Conservation (phyloP, 495 filamentous ascomycete species). For the Hyaloscypha finlandica region DNA sequence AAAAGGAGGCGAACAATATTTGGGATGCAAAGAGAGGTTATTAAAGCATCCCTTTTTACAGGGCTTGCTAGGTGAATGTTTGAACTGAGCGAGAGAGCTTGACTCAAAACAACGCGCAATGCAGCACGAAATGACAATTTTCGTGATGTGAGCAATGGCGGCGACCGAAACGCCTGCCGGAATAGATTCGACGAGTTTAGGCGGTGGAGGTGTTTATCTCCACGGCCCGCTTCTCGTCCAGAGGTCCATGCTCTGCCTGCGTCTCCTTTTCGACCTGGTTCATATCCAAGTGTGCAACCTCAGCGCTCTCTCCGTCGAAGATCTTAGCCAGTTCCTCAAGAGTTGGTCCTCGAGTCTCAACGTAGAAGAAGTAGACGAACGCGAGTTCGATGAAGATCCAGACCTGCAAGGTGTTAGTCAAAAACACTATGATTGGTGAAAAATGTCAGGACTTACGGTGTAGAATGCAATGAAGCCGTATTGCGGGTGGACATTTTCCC, state of each 20-base stretch:
- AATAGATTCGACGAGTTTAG: constrained; percentile 2
- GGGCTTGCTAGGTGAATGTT: neutral
- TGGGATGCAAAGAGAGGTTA: neutral
- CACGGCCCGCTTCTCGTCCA: constrained; percentile 16
- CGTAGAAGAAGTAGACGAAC: constrained; percentile 66
- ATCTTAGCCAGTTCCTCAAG: constrained; percentile 60
- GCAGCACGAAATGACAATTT: neutral
- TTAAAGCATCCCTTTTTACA: neutral
- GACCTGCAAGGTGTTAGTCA: constrained; percentile 11
- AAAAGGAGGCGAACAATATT: neutral
- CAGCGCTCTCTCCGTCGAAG: constrained; percentile 40
- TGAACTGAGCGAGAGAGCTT: neutral
- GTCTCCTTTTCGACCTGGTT: constrained; percentile 27
- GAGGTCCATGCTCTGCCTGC: constrained; percentile 31
- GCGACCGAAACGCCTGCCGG: neutral
- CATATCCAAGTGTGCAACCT: constrained; percentile 53
- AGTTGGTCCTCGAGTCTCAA: constrained; percentile 65
- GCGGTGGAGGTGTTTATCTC: constrained; percentile 10
- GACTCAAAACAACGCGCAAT: neutral
- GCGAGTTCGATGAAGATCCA: constrained; percentile 60
- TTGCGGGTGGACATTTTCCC: constrained; percentile 53
- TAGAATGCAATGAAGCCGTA: constrained; percentile 68
- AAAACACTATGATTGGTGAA: neutral
- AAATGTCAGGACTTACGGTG: constrained; percentile 41
- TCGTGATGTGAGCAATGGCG: neutral